Conservation (phyloP, 202 grass and related monocot genomes). For the Panicum virgatum region DNA sequence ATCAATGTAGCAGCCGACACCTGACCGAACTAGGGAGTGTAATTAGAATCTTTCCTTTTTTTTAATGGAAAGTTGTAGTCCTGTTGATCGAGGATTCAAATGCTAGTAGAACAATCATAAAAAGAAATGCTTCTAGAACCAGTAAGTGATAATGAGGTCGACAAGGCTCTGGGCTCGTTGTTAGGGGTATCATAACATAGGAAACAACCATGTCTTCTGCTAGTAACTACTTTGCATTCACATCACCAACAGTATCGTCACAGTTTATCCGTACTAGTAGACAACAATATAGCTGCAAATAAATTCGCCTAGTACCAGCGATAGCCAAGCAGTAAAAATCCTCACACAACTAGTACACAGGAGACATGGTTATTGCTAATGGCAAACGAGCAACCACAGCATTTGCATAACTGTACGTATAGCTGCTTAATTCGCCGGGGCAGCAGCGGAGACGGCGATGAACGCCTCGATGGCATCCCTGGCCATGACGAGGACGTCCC, state of each 20-base stretch:
- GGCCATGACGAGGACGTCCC: slow-evolving; percentile 20
- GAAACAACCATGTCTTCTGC: too few species aligned
- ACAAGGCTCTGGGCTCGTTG: too few species aligned
- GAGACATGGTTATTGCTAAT: not conserved
- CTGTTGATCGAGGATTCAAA: too few species aligned
- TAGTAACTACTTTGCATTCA: not conserved
- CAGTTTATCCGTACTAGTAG: not conserved
- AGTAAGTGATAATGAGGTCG: too few species aligned
- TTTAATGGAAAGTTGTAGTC: too few species aligned
- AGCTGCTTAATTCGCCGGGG: not conserved
- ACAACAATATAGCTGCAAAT: not conserved
- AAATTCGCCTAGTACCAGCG: not conserved
- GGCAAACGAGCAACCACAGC: not conserved
- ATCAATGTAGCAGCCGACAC: too few species aligned
- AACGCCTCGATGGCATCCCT: slow-evolving; percentile 7
- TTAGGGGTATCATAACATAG: too few species aligned
- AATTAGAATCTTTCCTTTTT: too few species aligned
- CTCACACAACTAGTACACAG: not conserved
- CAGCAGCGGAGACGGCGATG: not conserved
- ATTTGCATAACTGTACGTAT: not conserved
- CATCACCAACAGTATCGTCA: not conserved
- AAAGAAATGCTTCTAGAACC: too few species aligned
- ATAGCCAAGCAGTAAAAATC: not conserved
- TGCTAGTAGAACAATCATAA: too few species aligned
- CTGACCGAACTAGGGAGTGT: too few species aligned